Base-by-base conservation (phyloP, 352 stramenopile species). In the Pythium monospermum region DNA sequence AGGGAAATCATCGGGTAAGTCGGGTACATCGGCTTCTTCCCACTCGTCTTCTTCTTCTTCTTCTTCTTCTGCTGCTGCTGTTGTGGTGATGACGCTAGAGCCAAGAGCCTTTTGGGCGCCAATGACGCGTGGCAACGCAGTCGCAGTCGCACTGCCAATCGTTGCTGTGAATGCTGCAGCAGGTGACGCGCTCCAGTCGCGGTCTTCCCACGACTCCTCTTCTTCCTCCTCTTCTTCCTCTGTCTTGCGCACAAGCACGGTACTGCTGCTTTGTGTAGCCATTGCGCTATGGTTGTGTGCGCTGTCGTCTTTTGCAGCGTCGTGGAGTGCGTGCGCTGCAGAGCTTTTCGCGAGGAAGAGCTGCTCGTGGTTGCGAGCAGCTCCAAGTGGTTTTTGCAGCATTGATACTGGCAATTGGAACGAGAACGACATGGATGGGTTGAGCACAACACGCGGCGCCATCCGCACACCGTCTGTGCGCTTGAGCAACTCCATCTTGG, bases 1-100 rank as follows among this genome's bases (percentile, higher is more conserved):
- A 16, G 67, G 67, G 33, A 76, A 76, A 26, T 72, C 64, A 49
- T 76, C 67, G 13, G 63, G 50, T 30, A 76, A 62, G 11, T 53
- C 52, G 16, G 52, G 42, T 18, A 41, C 27, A 15, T 64, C 52
- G 38, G 40, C 53, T 49, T 63, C 55, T 49, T 52, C 59, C 62
- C 59, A 69, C n/a, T n/a, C 46, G 27, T 54, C 51, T 3, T 42
- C 39, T 0, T 35, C 30, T 7, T 49, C 48, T 11, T 45, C 36
- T 3, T 57, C 53, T 6, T 35, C 23, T n/a, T 30, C 19, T 32
- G 5, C 19, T 16, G n/a, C 39, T 32, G 30, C 7, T 49, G n/a
- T n/a, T n/a, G n/a, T n/a, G n/a, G n/a, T n/a, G n/a, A n/a, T 36
- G 16, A 53, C 40, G 19, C 22, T 23, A 15, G 41, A 19, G 2